These are phyloP conservation scores for Pilaira anomala DNA, from an alignment of 192 early-diverging fungal genomes.

Conservation along the genomic window DNA sequence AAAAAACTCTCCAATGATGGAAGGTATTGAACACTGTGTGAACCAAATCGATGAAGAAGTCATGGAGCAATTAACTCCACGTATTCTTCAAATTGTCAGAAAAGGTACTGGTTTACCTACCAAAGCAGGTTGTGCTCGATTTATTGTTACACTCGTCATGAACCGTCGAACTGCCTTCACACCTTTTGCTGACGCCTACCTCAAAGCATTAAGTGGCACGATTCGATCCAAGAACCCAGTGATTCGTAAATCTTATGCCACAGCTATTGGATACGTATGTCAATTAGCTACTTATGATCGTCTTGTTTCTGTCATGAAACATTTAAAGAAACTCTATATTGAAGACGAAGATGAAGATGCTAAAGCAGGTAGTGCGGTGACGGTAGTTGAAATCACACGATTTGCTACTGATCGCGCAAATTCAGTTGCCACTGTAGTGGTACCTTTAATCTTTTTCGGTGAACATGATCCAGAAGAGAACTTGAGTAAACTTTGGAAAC, in stretches of 20 bases:
- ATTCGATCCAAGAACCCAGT: slow-evolving; percentile 76
- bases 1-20: slow-evolving; percentile 93
- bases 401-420: slow-evolving; percentile 61
- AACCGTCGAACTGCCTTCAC: slow-evolving; percentile 61
- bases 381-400: slow-evolving; percentile 62
- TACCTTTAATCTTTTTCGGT: slow-evolving; percentile 73
- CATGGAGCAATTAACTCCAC: slow-evolving; percentile 65
- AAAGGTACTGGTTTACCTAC: slow-evolving; percentile 90
- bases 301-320: slow-evolving; percentile 61
- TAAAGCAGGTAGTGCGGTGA: slow-evolving; percentile 65
- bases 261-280: slow-evolving; percentile 78
- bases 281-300: slow-evolving; percentile 55
- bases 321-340: slow-evolving; percentile 73
- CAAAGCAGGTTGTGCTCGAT: slow-evolving; percentile 84
- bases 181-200: slow-evolving; percentile 65
- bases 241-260: slow-evolving; percentile 82
- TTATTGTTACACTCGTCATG: slow-evolving; percentile 76
- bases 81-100: slow-evolving; percentile 65
- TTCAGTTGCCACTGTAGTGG: slow-evolving; percentile 49
- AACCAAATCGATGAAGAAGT: slow-evolving; percentile 71
- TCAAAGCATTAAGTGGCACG: slow-evolving; percentile 76
- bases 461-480: slow-evolving; percentile 56
- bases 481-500: slow-evolving; percentile 62
- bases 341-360: slow-evolving; percentile 73
- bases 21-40: slow-evolving; percentile 76